These are phyloP conservation scores for Malus asiatica DNA, from an alignment of 306 rosid genomes.

Conservation along the genomic window DNA sequence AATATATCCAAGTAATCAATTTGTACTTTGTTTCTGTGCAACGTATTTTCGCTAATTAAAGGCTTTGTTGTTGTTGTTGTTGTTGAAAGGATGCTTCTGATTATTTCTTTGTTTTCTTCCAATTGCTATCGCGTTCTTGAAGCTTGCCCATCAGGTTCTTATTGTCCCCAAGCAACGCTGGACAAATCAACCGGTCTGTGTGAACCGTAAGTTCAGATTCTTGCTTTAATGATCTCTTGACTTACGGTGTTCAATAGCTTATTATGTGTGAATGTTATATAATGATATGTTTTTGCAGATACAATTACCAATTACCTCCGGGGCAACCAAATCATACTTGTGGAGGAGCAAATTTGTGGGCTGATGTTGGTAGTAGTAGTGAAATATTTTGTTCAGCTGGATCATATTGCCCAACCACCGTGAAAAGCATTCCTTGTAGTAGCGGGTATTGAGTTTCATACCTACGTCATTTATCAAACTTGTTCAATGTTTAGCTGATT, in stretches of 20 bases:
- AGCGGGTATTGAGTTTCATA: slow-evolving; percentile 57
- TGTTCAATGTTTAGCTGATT: neutral
- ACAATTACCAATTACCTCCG: slow-evolving; percentile 80
- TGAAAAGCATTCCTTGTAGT: slow-evolving; percentile 47
- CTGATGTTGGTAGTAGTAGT: slow-evolving; percentile 62
- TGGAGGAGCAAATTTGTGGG: slow-evolving; percentile 95
- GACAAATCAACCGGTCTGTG: slow-evolving; percentile 72
- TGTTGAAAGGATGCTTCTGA: slow-evolving; percentile 23
- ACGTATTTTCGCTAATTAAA: neutral
- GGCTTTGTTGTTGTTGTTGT: too few species aligned
- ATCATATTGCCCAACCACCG: slow-evolving; percentile 85
- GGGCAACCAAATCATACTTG: slow-evolving; percentile 76
- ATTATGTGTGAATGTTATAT: neutral
- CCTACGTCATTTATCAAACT: slow-evolving; percentile 1
- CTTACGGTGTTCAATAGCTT: slow-evolving; percentile 4
- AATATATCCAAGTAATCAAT: neutral
- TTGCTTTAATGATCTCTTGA: neutral
- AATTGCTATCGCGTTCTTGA: slow-evolving; percentile 15
- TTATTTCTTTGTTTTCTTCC: slow-evolving; percentile 13
- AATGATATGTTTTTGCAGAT: slow-evolving; percentile 42
- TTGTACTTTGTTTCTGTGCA: neutral
- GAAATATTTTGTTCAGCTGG: slow-evolving; percentile 87
- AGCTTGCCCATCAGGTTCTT: slow-evolving; percentile 96
- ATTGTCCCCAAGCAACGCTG: slow-evolving; percentile 78
- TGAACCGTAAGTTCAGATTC: slow-evolving; percentile 77